Evolutionary conservation across 805 yeast species (phyloP), one percentile per base, ranked within the genome.

Genomic region (Wickerhamiella kurtzmanii): DNA sequence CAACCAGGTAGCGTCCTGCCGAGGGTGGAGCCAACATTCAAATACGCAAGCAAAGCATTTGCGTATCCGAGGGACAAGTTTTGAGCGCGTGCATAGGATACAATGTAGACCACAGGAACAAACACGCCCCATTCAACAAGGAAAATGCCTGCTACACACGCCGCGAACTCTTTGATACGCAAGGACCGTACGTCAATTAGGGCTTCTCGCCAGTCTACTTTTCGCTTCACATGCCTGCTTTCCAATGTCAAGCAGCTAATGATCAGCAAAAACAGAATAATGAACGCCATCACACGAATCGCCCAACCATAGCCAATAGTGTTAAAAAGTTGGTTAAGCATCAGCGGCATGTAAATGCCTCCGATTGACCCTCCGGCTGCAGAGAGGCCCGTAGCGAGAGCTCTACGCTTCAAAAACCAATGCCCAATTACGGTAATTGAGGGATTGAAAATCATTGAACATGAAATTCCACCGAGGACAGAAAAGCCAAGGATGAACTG

Each of bases 351-450:
- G 4, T 76, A 56, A 4, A 78, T 66, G 3, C 86, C 87, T 1
- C 85, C 86, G 2, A 76, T 60, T 2, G 82, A 73, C 0, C 84
- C 85, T 3, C 85, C 86, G 15, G 76, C 61, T 48, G 79, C 73
- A 2, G 80, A 78, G 2, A 78, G 51, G 0, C 85, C 83, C 19
- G 78, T 65, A 3, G 79, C 82, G 45, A 69, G 59, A 1, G 80
- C 83, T 50, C 85, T 66, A 47, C 69, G 72, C 20, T 62, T 63
- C 45, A 64, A 55, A 53, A 80, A 81, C 75, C 80, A 80, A 53
- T 81, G 87, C 41, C 80, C 73, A 2, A 77, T 60, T 13, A 71
- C 76, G 1, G 80, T 73, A 2, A 77, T 58, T 19, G 72, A 57
- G 0, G 84, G 83, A 13, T 75, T 72, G 58, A 75, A 69, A 3